Evolutionary conservation across 2,329 filamentous ascomycete genomes (phyloP).

Genomic region (Botrytis fabae): DNA sequence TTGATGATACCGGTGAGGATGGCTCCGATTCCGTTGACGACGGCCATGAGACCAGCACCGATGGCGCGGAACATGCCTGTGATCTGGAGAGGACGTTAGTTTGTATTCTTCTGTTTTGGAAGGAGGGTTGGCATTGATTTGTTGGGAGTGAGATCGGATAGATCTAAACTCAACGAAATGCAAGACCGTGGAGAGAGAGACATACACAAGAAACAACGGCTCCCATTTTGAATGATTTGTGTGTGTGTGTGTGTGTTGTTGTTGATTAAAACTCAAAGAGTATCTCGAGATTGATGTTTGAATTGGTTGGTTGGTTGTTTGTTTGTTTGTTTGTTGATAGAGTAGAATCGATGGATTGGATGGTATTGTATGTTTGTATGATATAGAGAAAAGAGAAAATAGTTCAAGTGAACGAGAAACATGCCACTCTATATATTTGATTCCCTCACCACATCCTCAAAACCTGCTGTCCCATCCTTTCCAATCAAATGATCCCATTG

Average conservation of each 20-base stretch:
- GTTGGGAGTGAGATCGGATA: not conserved
- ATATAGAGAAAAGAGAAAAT: not conserved
- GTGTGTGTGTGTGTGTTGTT: not conserved
- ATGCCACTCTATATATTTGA: constrained; percentile 5
- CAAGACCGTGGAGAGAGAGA: constrained; percentile 27
- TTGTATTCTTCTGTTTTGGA: constrained; percentile 14
- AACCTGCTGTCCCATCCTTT: not conserved
- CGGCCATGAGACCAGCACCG: constrained; percentile 45
- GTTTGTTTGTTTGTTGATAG: not conserved
- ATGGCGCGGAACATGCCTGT: constrained; percentile 40
- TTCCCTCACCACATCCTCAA: not conserved
- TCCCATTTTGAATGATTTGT: constrained; percentile 38
- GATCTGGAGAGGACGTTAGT: constrained; percentile 34
- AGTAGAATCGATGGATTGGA: not conserved
- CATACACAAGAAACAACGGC: constrained; percentile 43
- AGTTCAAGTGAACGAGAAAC: not conserved
- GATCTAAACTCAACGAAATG: not conserved
- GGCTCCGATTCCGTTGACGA: constrained; percentile 55
- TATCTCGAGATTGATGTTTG: not conserved
- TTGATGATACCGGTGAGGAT: constrained; percentile 40
- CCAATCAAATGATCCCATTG: not conserved
- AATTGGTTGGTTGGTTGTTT: not conserved
- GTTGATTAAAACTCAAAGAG: not conserved
- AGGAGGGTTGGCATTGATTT: too few relatives aligned
- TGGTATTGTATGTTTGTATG: constrained; percentile 2